These are phyloP conservation scores for Thamnidium elegans DNA, from an alignment of 192 early-diverging fungal species.

Conservation along the genomic window DNA sequence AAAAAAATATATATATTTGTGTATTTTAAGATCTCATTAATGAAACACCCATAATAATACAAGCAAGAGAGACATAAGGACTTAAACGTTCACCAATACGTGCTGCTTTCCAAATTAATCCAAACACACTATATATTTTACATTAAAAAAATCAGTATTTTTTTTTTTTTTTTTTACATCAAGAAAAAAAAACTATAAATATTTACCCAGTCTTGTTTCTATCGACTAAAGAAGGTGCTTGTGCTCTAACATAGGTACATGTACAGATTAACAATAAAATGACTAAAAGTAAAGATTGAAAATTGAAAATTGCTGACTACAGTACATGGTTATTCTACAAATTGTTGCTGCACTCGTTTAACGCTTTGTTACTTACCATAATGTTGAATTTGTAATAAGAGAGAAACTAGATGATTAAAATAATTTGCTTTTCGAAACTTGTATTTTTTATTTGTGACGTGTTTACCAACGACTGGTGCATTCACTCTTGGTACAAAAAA, in stretches of 20 bases:
- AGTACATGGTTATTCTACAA: neutral
- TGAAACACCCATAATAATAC: conserved; percentile 81
- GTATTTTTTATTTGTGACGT: no score
- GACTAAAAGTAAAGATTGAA: conserved; percentile 86
- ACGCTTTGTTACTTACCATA: no score
- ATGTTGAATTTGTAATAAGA: no score
- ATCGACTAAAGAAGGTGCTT: conserved; percentile 83
- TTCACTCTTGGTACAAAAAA: no score
- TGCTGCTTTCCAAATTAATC: conserved; percentile 94
- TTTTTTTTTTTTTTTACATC: conserved; percentile 5
- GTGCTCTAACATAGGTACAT: conserved; percentile 89
- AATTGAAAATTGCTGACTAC: conserved; percentile 93
- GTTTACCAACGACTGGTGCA: no score
- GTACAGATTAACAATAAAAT: conserved; percentile 94
- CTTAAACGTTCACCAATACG: conserved; percentile 93
- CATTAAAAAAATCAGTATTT: conserved; percentile 1
- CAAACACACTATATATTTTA: conserved; percentile 59
- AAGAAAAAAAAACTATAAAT: no score
- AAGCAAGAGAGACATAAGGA: conserved; percentile 91
- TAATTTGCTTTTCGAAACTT: no score
- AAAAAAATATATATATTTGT: neutral
- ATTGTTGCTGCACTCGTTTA: no score
- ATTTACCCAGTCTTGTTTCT: conserved; percentile 82
- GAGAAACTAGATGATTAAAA: no score
- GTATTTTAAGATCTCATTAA: conserved; percentile 44